A percentile compares a stretch with the other conserved stretches of the same genome.
phyloP scores from a whole-genome alignment of 2,329 filamentous ascomycete species.

The Arthroderma sp. region DNA sequence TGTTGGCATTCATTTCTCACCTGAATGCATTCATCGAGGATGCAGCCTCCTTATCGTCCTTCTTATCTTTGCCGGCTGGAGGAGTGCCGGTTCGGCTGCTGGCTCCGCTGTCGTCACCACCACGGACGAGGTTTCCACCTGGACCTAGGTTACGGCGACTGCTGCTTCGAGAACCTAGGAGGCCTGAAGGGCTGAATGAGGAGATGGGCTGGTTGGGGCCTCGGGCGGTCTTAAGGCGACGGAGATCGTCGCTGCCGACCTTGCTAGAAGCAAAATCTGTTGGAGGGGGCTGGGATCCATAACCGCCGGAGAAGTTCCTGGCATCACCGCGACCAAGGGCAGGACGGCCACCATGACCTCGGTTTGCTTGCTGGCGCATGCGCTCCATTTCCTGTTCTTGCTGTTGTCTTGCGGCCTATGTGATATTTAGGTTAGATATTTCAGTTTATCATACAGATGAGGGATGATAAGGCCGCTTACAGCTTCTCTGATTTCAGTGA shows the following conservation, averaged over 20 bases:
- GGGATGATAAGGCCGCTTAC: conserved; percentile 30
- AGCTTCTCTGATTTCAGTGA: conserved; percentile 78
- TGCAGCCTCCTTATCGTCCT: conserved; percentile 47
- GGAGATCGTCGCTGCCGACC: conserved; percentile 81
- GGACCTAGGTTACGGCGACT: conserved; percentile 59
- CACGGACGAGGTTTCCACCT: conserved; percentile 56
- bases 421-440: not conserved
- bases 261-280: conserved; percentile 61
- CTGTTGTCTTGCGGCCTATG: conserved; percentile 54
- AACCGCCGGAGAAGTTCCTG: conserved; percentile 64
- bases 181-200: conserved; percentile 68
- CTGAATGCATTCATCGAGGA: conserved; percentile 84
- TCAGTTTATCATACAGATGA: not conserved
- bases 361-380: conserved; percentile 34
- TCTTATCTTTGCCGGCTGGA: conserved; percentile 48
- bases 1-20: conserved; percentile 41
- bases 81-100: conserved; percentile 86
- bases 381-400: conserved; percentile 65
- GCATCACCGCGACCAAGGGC: conserved; percentile 73
- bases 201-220: conserved; percentile 46
- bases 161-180: conserved; percentile 82
- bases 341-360: conserved; percentile 56
- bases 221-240: conserved; percentile 54
- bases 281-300: conserved; percentile 54
- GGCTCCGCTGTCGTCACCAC: conserved; percentile 70